phyloP scores from a whole-genome alignment of 768 basidiomycete genomes.

The Solioccasus polychromus region DNA sequence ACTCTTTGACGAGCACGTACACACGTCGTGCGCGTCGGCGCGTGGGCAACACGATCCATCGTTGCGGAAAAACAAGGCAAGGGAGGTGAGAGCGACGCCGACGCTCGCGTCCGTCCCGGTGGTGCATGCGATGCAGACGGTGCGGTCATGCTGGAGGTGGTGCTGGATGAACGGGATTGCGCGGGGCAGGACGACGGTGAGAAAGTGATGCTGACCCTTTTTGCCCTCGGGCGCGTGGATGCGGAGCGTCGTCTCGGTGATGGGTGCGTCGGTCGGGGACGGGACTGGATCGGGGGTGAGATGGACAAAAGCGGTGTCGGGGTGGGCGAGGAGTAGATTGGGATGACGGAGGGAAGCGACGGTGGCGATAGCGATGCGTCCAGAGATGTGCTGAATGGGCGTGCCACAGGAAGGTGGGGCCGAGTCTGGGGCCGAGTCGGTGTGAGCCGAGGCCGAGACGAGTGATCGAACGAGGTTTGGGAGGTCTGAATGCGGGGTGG shows the following conservation, averaged over 20 bases:
- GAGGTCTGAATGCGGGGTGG: constrained; percentile 49
- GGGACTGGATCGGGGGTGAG: constrained; percentile 5
- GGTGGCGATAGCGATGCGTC: constrained; percentile 41
- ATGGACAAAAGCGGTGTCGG: constrained; percentile 15
- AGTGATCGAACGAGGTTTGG: constrained; percentile 28
- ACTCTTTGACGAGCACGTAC: constrained; percentile 24
- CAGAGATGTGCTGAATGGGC: constrained; percentile 30
- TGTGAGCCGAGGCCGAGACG: constrained; percentile 1
- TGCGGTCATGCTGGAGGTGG: constrained; percentile 35
- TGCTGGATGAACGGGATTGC: constrained; percentile 44
- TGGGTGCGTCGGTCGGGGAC: no score
- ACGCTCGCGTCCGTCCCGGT: constrained; percentile 61
- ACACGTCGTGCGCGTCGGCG: constrained; percentile 9
- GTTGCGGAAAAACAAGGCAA: constrained; percentile 59
- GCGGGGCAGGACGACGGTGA: constrained; percentile 46
- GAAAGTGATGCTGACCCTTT: constrained; percentile 49
- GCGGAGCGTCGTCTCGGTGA: constrained; percentile 8
- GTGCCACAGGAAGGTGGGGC: not conserved
- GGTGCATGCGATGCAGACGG: constrained; percentile 51
- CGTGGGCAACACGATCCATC: constrained; percentile 35
- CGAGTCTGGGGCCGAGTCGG: not conserved
- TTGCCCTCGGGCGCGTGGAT: constrained; percentile 44
- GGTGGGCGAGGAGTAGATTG: not conserved
- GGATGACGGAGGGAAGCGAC: constrained; percentile 26
- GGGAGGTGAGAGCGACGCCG: constrained; percentile 57